Conservation (phyloP, 202 grass and related monocot species). For the Schoenoplectus triqueter region DNA sequence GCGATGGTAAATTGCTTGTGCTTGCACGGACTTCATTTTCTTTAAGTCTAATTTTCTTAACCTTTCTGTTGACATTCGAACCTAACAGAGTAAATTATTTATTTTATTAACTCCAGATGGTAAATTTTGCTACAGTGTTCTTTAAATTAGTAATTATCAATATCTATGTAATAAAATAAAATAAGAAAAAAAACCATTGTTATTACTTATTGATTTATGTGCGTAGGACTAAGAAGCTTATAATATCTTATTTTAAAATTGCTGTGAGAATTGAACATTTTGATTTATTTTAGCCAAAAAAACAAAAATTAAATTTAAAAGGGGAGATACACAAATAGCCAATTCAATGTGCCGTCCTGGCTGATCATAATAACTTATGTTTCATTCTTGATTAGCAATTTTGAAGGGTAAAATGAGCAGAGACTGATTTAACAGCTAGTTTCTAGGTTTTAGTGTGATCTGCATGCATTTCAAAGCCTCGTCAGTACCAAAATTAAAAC, state of each 20-base stretch:
- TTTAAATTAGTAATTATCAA: background rate
- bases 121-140: slow-evolving; percentile 14
- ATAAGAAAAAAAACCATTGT: background rate
- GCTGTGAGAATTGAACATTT: background rate
- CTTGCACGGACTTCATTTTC: background rate
- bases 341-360: background rate
- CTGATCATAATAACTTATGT: background rate
- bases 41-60: slow-evolving; percentile 6
- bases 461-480: background rate
- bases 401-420: background rate
- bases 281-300: background rate
- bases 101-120: slow-evolving; percentile 24
- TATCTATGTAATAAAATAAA: background rate
- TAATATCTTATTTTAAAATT: background rate
- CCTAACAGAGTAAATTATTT: slow-evolving; percentile 4
- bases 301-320: background rate
- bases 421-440: background rate
- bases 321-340: background rate
- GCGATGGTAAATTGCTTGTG: slow-evolving; percentile 11
- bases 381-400: background rate
- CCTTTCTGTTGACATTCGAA: background rate
- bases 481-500: background rate
- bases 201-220: background rate
- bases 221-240: background rate
- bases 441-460: background rate